Conservation (phyloP, 2,329 filamentous ascomycete genomes). For the Lomentospora prolificans region DNA sequence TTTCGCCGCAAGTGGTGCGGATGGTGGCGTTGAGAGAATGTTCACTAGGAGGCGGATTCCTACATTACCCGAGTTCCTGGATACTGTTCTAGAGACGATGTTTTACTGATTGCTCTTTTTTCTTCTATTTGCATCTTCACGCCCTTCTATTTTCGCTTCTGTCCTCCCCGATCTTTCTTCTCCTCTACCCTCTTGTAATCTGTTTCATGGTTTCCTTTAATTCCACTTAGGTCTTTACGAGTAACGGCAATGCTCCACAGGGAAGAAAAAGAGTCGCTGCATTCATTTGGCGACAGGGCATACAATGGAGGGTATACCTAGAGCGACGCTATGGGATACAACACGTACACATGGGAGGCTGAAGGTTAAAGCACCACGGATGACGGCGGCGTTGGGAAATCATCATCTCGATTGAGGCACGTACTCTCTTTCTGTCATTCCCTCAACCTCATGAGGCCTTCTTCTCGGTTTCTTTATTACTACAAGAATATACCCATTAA, state of each 20-base stretch:
- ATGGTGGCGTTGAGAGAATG: constrained; percentile 21
- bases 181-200: background rate
- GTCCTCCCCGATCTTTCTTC: background rate
- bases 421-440: too few relatives aligned
- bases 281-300: background rate
- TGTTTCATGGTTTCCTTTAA: too few relatives aligned
- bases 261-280: background rate
- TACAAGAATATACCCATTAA: too few relatives aligned
- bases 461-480: too few relatives aligned
- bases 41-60: constrained; percentile 25
- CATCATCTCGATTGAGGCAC: too few relatives aligned
- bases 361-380: too few relatives aligned
- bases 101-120: constrained; percentile 8
- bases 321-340: too few relatives aligned
- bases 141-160: background rate
- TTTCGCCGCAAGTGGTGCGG: constrained; percentile 20
- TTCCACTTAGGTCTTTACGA: too few relatives aligned
- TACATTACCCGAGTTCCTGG: constrained; percentile 23
- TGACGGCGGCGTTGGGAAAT: too few relatives aligned
- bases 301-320: too few relatives aligned
- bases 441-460: too few relatives aligned
- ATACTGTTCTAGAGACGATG: background rate
- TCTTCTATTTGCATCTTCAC: constrained; percentile 4
- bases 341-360: too few relatives aligned
- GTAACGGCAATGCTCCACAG: background rate